A percentile compares a stretch with the other conserved stretches of the same genome.
phyloP scores from a whole-genome alignment of 352 stramenopile genomes.

The Phytophthora kernoviae region DNA sequence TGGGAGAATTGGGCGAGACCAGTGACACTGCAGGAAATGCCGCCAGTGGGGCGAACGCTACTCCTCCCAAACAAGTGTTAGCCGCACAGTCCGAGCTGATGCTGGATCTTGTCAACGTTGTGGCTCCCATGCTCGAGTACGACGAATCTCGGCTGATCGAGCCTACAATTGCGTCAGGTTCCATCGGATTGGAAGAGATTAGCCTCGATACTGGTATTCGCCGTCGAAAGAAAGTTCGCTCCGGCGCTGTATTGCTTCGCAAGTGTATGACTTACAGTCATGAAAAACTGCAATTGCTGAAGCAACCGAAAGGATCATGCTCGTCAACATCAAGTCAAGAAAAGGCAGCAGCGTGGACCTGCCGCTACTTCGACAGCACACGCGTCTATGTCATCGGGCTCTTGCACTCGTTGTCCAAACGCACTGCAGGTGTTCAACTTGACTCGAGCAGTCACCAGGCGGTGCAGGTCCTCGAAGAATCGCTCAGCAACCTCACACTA shows the following conservation, averaged over 20 bases:
- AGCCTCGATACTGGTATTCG: conserved; percentile 11
- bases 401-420: conserved; percentile 27
- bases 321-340: conserved; percentile 5
- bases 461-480: conserved; percentile 29
- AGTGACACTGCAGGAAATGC: neutral
- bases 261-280: conserved; percentile 49
- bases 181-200: conserved; percentile 3
- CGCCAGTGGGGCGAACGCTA: neutral
- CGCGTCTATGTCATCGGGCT: conserved; percentile 26
- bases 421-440: conserved; percentile 9
- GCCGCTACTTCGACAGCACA: conserved; percentile 37
- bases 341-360: conserved; percentile 18
- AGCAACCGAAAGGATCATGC: conserved; percentile 13
- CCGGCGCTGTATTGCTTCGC: conserved; percentile 39
- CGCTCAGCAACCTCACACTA: conserved; percentile 18
- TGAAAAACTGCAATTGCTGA: conserved; percentile 25
- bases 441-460: conserved; percentile 30
- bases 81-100: conserved; percentile 55
- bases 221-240: conserved; percentile 36
- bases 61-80: conserved; percentile 4
- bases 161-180: neutral
- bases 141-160: conserved; percentile 24
- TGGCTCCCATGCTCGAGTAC: conserved; percentile 42
- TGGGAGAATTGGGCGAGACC: conserved; percentile 10
- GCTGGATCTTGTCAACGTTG: conserved; percentile 65